Base-by-base conservation (phyloP, 2,329 filamentous ascomycete species). In the Diplodia scrobiculata region DNA sequence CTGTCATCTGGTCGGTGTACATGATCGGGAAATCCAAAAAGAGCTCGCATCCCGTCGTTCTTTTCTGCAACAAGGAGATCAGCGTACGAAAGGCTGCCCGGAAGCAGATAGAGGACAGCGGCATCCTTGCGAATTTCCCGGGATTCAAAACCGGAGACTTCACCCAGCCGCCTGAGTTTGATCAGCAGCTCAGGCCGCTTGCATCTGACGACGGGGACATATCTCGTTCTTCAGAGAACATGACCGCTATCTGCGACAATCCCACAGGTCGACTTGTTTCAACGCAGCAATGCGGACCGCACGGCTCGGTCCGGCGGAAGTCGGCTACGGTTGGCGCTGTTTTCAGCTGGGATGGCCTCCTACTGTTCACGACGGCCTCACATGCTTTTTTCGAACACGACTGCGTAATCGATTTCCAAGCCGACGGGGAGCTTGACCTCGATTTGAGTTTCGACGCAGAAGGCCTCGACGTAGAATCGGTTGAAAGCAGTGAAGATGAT, bases 31-130 rank as follows among this genome's bases (percentile, higher is more conserved):
- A 36, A 7, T 45, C 53, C 7, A 66, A 53, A 19, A 34, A 66
- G 38, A 63, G 60, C 17, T 64, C 70, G 0, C 4, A 17, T 21
- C 70, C 70, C 14, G 68, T 63, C 14, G 65, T 71, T 9, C 68
- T 71, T 7, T 71, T 71, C 63, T 69, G 68, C 41, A 68, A 66
- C 13, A 65, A 63, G 32, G 66, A 70, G 19, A 55, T 47, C 4
- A 4, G 17, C 14, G 65, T 63, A 7, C 67, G 70, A 41, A 69
- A 67, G 48, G 36, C n/a, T 14, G 55, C 69, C 0, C 32, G 67
- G 11, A 63, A 69, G 17, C 62, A 63, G 6, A 66, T 70, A 4
- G 64, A 60, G 41, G 54, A 69, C 4, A 70, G 70, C 63, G 52
- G 36, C 29, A 53, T 71, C 27, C 53, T 70, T 0, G 41, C 48